Conservation (phyloP, 345 rosid species). For the Aquilaria yunnanensis region DNA sequence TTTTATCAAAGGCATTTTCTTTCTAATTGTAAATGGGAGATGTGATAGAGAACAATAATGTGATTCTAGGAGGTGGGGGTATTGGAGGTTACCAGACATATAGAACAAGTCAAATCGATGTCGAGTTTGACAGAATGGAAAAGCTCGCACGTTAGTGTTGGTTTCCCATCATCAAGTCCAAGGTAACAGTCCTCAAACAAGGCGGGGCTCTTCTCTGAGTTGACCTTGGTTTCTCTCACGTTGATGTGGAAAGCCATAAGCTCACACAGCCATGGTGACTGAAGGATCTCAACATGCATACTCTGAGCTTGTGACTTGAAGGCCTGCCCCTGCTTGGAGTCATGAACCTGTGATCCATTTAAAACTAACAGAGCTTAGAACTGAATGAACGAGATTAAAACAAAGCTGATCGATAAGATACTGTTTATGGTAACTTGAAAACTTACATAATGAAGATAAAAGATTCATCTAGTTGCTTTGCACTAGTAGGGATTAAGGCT, state of each 20-base stretch:
- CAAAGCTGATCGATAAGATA: no score
- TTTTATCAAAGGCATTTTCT: no score
- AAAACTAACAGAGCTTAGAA: not conserved
- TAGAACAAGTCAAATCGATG: slow-evolving; percentile 82
- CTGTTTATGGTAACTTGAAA: no score
- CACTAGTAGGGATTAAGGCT: no score
- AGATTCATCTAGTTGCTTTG: no score
- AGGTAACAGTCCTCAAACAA: slow-evolving; percentile 67
- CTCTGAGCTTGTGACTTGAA: slow-evolving; percentile 79
- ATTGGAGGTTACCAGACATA: slow-evolving; percentile 78
- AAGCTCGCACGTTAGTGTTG: slow-evolving; percentile 71
- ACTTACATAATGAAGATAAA: no score
- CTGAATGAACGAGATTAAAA: not conserved
- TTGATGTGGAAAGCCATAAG: slow-evolving; percentile 91
- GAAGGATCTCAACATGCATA: slow-evolving; percentile 86
- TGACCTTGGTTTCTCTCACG: slow-evolving; percentile 48
- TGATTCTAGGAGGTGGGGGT: not conserved
- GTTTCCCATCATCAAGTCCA: slow-evolving; percentile 51
- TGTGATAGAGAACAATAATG: not conserved
- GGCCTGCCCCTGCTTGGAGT: slow-evolving; percentile 89
- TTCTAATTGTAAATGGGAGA: no score
- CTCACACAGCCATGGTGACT: slow-evolving; percentile 93
- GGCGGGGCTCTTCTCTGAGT: slow-evolving; percentile 34
- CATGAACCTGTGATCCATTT: slow-evolving; percentile 53
- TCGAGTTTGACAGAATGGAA: slow-evolving; percentile 78